Conservation (phyloP, 805 yeast genomes). For the Candida morakotiae region DNA sequence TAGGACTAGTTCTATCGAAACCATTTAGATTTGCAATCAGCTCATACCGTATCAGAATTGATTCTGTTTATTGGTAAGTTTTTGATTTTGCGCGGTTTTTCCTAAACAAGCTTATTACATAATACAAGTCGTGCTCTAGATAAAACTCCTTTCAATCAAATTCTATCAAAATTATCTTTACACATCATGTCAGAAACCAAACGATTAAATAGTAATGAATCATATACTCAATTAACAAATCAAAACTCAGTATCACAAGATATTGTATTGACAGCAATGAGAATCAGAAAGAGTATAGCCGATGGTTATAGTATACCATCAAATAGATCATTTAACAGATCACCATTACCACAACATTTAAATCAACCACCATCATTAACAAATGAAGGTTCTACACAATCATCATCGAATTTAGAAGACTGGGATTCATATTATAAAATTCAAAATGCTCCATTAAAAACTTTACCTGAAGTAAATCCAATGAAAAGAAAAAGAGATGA, state of each 20-base stretch:
- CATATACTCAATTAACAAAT: conserved; percentile 1
- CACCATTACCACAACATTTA: conserved; percentile 40
- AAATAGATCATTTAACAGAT: conserved; percentile 20
- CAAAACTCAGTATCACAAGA: conserved; percentile 18
- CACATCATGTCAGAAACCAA: conserved; percentile 1
- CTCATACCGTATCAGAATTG: too few species aligned
- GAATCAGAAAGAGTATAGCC: conserved; percentile 62
- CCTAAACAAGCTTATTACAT: too few species aligned
- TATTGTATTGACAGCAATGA: conserved; percentile 59
- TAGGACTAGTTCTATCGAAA: too few species aligned
- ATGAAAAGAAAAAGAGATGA: conserved; percentile 20
- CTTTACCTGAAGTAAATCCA: conserved; percentile 14
- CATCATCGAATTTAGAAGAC: conserved; percentile 38
- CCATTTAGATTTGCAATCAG: too few species aligned
- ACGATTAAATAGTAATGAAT: not conserved
- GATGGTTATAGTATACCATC: conserved; percentile 48
- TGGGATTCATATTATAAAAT: conserved; percentile 30
- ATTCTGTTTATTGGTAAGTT: too few species aligned
- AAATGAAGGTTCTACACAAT: conserved; percentile 38
- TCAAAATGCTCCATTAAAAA: conserved; percentile 9
- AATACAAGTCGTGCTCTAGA: too few species aligned
- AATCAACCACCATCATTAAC: conserved; percentile 43
- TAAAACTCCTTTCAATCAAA: too few species aligned
- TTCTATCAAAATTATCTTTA: too few species aligned
- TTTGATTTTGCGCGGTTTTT: too few species aligned